A percentile compares a stretch with the other conserved stretches of the same genome.
Conservation (phyloP, 345 rosid genomes). For the Hibiscus tridactylites region DNA sequence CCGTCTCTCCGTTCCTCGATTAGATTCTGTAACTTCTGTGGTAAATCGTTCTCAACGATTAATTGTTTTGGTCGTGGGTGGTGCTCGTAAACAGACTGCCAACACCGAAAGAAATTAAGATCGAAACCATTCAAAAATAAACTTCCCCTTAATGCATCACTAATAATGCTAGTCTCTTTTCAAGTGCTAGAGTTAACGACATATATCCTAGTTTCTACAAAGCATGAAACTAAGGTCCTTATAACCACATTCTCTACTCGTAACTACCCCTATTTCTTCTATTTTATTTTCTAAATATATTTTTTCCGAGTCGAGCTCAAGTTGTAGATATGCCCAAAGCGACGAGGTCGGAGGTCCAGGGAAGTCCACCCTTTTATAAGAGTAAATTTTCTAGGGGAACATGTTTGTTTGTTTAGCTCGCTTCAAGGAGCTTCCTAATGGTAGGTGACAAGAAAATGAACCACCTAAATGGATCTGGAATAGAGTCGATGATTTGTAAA, state of each 20-base stretch:
- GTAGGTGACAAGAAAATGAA: not conserved
- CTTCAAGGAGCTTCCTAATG: not conserved
- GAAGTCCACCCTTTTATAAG: too few species aligned
- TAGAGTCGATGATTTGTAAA: not conserved
- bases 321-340: too few species aligned
- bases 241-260: too few species aligned
- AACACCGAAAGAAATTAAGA: not conserved
- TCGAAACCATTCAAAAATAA: not conserved
- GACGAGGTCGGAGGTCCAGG: too few species aligned
- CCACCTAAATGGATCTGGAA: not conserved
- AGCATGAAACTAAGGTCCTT: not conserved
- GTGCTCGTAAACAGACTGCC: conserved; percentile 95
- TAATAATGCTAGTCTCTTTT: not conserved
- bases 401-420: too few species aligned
- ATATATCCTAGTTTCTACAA: too few species aligned
- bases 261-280: too few species aligned
- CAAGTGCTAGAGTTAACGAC: too few species aligned
- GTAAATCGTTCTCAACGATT: conserved; percentile 92
- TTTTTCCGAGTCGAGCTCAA: too few species aligned
- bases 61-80: conserved; percentile 95
- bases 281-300: too few species aligned
- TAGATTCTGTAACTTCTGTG: conserved; percentile 70
- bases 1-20: conserved; percentile 98
- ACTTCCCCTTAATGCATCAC: not conserved
- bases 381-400: too few species aligned